These are phyloP conservation scores for Globisporangium heterothallicum DNA, from an alignment of 352 stramenopile species.

Conservation along the genomic window DNA sequence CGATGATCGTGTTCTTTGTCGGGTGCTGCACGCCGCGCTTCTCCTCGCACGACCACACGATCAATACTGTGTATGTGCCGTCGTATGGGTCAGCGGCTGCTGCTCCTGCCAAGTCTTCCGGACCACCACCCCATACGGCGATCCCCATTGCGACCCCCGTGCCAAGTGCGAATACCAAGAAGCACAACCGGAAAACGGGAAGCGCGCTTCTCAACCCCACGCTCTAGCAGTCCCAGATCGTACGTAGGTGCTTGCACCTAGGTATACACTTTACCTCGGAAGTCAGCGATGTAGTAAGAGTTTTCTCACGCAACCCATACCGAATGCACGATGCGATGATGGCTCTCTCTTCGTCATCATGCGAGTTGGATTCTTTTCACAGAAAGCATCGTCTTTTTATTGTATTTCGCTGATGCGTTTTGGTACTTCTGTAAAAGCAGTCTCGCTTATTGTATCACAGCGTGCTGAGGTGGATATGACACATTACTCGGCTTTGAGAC, in stretches of 20 bases:
- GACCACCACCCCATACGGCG: neutral
- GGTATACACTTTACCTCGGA: too few relatives aligned
- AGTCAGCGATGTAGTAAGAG: too few relatives aligned
- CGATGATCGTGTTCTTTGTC: slow-evolving; percentile 33
- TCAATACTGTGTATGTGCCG: slow-evolving; percentile 8
- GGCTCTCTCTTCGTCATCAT: too few relatives aligned
- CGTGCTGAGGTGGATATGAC: too few relatives aligned
- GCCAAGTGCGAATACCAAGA: slow-evolving; percentile 2
- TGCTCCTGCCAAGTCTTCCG: neutral
- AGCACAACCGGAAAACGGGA: slow-evolving; percentile 3
- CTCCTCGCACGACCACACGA: slow-evolving; percentile 5
- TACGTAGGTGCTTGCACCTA: too few relatives aligned
- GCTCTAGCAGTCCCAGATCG: too few relatives aligned
- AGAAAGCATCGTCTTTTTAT: too few relatives aligned
- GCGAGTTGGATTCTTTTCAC: too few relatives aligned
- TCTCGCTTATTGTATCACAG: slow-evolving; percentile 8
- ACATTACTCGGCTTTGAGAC: slow-evolving; percentile 1
- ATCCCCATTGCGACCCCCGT: slow-evolving; percentile 4
- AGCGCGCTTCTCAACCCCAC: slow-evolving; percentile 14
- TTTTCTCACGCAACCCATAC: too few relatives aligned
- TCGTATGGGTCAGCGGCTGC: slow-evolving; percentile 13
- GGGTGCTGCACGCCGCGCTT: slow-evolving; percentile 21
- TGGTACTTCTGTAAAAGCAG: too few relatives aligned
- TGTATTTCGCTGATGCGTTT: too few relatives aligned
- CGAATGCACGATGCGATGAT: too few relatives aligned